Percentiles rank a stretch among this genome's conserved stretches.
phyloP scores from a whole-genome alignment of 768 basidiomycete species.

The Lactarius tabidus region DNA sequence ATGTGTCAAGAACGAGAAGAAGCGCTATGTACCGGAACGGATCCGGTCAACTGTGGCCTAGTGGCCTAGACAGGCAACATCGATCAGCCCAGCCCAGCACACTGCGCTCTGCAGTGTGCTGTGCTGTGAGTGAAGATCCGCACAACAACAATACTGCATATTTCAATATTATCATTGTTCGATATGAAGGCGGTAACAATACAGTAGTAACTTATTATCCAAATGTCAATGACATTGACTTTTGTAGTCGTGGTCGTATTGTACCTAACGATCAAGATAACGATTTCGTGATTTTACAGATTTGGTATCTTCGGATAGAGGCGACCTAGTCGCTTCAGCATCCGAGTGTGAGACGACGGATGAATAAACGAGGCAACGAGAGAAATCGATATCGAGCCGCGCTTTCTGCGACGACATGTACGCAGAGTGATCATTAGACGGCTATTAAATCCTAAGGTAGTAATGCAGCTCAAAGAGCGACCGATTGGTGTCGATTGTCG shows the following conservation, averaged over 20 bases:
- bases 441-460: not conserved
- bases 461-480: not conserved
- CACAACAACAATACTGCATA: too few species aligned
- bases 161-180: too few species aligned
- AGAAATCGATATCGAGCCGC: not conserved
- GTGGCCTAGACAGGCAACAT: too few species aligned
- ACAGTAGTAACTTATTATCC: too few species aligned
- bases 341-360: not conserved
- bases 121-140: too few species aligned
- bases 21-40: too few species aligned
- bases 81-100: too few species aligned
- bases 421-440: not conserved
- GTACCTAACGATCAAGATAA: not conserved
- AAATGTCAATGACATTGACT: not conserved
- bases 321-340: not conserved
- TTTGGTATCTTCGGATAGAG: not conserved
- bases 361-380: not conserved
- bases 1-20: not conserved
- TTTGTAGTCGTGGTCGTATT: not conserved
- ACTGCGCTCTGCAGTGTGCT: not conserved
- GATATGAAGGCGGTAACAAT: too few species aligned
- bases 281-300: not conserved
- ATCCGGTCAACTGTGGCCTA: not conserved
- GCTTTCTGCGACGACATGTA: not conserved
- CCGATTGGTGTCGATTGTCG: not conserved